Percentiles rank a stretch among this genome's conserved stretches.
phyloP scores from a whole-genome alignment of 257 asterid species.

The Solanum phureja region DNA sequence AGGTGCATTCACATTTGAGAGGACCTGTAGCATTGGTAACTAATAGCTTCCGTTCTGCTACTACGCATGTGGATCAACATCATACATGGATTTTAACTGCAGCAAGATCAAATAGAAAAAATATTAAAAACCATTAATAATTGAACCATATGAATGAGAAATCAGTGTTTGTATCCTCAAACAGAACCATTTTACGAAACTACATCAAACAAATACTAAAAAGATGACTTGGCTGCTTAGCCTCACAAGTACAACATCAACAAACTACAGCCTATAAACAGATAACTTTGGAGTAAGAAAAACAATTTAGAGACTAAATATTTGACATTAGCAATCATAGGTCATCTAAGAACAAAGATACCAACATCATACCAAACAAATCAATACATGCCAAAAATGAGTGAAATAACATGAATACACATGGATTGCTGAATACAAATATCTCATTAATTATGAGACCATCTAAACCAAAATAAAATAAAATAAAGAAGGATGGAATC shows the following conservation, averaged over 20 bases:
- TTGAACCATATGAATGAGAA: not conserved
- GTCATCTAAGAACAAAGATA: not conserved
- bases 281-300: not conserved
- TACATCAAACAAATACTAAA: not conserved
- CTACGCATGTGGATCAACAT: conserved; percentile 11
- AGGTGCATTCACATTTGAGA: conserved; percentile 15
- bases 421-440: not conserved
- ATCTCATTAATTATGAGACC: not conserved
- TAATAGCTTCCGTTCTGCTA: conserved; percentile 16
- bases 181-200: not conserved
- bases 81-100: conserved; percentile 7
- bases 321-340: not conserved
- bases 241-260: not conserved
- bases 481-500: not conserved
- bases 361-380: not conserved
- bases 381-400: not conserved
- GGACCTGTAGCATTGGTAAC: conserved; percentile 9
- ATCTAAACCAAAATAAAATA: not conserved
- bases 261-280: not conserved
- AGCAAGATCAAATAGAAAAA: conserved; percentile 10
- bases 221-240: not conserved
- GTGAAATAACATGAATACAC: not conserved
- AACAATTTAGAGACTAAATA: not conserved
- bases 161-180: not conserved
- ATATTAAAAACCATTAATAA: not conserved